Conservation (phyloP, 495 filamentous ascomycete species). For the Aspergillus coremiiformis region DNA sequence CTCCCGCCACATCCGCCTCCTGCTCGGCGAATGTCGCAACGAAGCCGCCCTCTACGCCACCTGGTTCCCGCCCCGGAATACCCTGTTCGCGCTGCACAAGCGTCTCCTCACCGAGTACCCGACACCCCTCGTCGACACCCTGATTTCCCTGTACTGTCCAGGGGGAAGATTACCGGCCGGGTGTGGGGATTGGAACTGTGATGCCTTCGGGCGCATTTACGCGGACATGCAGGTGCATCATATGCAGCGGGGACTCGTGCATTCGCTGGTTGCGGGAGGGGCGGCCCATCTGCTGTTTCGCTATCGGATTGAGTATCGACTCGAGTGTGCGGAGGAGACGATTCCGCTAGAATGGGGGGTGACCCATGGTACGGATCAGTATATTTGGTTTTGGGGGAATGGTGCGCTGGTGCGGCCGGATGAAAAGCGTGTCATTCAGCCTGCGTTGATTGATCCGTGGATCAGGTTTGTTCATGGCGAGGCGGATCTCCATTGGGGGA, state of each 20-base stretch:
- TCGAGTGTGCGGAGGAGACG: constrained; percentile 33
- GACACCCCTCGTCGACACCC: constrained; percentile 28
- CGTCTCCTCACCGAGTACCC: constrained; percentile 51
- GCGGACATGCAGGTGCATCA: constrained; percentile 51
- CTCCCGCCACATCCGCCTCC: constrained; percentile 38
- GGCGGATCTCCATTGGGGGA: constrained; percentile 28
- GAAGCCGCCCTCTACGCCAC: constrained; percentile 46
- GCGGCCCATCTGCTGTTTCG: constrained; percentile 29
- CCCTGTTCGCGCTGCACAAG: constrained; percentile 30
- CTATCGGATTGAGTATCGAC: constrained; percentile 46
- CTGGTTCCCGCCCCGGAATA: constrained; percentile 32
- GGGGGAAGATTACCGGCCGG: constrained; percentile 20
- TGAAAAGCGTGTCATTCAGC: constrained; percentile 37
- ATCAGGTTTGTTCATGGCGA: constrained; percentile 38
- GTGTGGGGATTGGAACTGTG: constrained; percentile 27
- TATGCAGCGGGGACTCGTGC: constrained; percentile 36
- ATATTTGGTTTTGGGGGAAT: constrained; percentile 53
- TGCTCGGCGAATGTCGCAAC: constrained; percentile 50
- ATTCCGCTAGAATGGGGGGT: constrained; percentile 47
- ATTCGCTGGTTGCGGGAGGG: constrained; percentile 23
- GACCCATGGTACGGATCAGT: constrained; percentile 49
- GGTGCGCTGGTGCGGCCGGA: constrained; percentile 27
- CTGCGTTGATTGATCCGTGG: constrained; percentile 37
- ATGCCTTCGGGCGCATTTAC: constrained; percentile 50
- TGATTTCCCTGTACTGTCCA: constrained; percentile 41